A percentile compares a stretch with the other conserved stretches of the same genome.
Evolutionary conservation across 169 alveolate species (phyloP).

Genomic region (Cryptosporidium sp.): DNA sequence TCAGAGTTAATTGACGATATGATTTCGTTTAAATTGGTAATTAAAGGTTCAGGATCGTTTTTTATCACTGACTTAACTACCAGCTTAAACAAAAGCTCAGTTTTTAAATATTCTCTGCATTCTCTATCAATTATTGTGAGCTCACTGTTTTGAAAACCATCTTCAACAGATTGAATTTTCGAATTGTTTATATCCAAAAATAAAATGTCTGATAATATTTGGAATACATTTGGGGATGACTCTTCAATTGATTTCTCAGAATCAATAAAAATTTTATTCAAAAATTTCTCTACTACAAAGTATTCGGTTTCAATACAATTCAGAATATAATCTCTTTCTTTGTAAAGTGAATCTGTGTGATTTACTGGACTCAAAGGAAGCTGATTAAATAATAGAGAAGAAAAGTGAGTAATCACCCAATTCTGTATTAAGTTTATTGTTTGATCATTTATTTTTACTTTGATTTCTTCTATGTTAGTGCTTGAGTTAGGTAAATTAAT

Average conservation of each 20-base stretch:
- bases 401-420: neutral
- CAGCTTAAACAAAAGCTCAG: slow-evolving; percentile 11
- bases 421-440: neutral
- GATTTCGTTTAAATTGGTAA: slow-evolving; percentile 1
- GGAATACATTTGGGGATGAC: neutral
- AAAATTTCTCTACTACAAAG: neutral
- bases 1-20: neutral
- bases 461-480: neutral
- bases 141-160: neutral
- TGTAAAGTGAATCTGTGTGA: slow-evolving; percentile 8
- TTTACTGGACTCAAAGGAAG: slow-evolving; percentile 6
- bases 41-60: slow-evolving; percentile 15
- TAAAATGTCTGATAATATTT: slow-evolving; percentile 28
- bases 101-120: neutral
- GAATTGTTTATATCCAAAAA: slow-evolving; percentile 1
- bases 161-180: neutral
- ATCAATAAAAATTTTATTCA: slow-evolving; percentile 24
- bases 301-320: slow-evolving; percentile 5
- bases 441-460: neutral
- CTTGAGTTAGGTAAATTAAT: neutral
- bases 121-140: neutral
- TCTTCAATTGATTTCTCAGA: slow-evolving; percentile 1
- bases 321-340: slow-evolving; percentile 44
- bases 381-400: neutral
- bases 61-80: slow-evolving; percentile 7